Evolutionary conservation across 2,329 filamentous ascomycete genomes (phyloP), one percentile per base, ranked within the genome.

Genomic region (Hymenoscyphus fraxineus): DNA sequence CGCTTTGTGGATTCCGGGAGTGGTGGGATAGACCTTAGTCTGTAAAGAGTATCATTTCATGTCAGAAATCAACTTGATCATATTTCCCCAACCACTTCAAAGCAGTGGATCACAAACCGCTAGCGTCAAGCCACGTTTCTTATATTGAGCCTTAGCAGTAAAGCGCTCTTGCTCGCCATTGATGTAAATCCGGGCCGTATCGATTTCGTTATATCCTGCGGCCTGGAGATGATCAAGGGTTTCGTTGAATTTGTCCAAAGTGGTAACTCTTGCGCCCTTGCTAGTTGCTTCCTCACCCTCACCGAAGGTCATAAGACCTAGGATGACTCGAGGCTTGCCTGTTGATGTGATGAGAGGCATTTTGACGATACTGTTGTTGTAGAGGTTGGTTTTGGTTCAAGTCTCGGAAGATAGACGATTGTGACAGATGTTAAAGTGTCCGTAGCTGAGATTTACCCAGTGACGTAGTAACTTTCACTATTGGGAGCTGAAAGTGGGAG

Each of bases 261-360:
- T 79, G 10, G 90, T 93, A 73, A 96, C 87, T 57, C 92, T 87
- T 56, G 89, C 91, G 41, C 90, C 91, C 13, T 77, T 74, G 47
- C 74, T 70, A 65, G 82, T 81, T 13, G 77, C 75, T 54, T 75
- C 71, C 65, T 82, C 81, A 64, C 85, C 84, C 2, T 90, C 86
- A 38, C 89, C 90, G 79, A 92, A 93, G 74, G 89, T 93, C 92
- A 96, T 95, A 62, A 93, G 83, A 69, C 92, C 92, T 47, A 96
- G 86, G 81, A 96, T 92, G 72, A 92, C 81, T 64, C 72, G 65
- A 19, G 61, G 61, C 57, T 65, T 62, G 19, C 54, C 58, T 35
- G 39, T 59, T 31, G 27, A 32, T 15, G 68, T 65, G 31, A 65
- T 31, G n/a, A 75, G 69, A 69, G 71, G 69, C 73, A 75, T 75